A percentile compares a stretch with the other conserved stretches of the same genome.
Conservation (phyloP, 805 yeast genomes). For the Ogataea zsoltii region DNA sequence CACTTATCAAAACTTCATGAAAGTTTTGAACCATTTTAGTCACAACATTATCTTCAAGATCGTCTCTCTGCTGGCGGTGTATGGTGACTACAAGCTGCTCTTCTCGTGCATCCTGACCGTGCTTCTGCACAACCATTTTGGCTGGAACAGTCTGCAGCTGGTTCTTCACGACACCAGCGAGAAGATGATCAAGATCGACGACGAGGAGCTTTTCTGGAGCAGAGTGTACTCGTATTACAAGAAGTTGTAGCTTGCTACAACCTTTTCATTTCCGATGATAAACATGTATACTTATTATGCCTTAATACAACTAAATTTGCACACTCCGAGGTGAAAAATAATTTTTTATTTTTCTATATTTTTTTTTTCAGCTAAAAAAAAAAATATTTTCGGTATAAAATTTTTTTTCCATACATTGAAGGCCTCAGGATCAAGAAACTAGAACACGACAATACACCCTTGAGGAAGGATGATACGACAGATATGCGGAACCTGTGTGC, state of each 20-base stretch:
- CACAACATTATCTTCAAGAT: slow-evolving; percentile 20
- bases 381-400: neutral
- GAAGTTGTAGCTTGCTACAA: slow-evolving; percentile 19
- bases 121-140: slow-evolving; percentile 51
- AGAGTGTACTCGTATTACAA: slow-evolving; percentile 29
- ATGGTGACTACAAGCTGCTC: slow-evolving; percentile 39
- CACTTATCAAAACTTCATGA: slow-evolving; percentile 21
- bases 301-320: neutral
- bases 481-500: neutral
- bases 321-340: slow-evolving; percentile 1
- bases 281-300: slow-evolving; percentile 2
- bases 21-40: slow-evolving; percentile 20
- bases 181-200: slow-evolving; percentile 21
- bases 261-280: neutral
- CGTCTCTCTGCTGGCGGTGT: slow-evolving; percentile 27
- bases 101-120: slow-evolving; percentile 42
- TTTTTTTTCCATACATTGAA: neutral
- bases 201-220: slow-evolving; percentile 32
- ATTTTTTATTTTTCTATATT: neutral
- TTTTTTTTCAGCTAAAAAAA: neutral
- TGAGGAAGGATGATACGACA: slow-evolving; percentile 1
- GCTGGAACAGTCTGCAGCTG: slow-evolving; percentile 40
- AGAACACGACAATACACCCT: too few species aligned
- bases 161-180: slow-evolving; percentile 20
- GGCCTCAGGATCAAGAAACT: neutral